Evolutionary conservation across 805 yeast species (phyloP), one percentile per base, ranked within the genome.

Genomic region (Schizosaccharomyces japonicus): DNA sequence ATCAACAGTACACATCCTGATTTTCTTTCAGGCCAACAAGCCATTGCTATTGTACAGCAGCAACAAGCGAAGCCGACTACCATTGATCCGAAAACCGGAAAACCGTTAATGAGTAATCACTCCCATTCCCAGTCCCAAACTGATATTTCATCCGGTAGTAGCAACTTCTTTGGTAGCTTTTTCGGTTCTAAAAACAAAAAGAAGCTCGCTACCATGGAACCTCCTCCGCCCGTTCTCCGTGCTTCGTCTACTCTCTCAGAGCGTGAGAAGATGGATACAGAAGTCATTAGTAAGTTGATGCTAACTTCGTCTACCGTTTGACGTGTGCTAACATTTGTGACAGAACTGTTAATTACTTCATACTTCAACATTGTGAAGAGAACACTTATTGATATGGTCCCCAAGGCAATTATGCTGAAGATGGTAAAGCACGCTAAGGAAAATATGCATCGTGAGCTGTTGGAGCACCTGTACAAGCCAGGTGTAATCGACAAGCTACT

Each of bases 1-100:
- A 84, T 90, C 55, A 90, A 90, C 64, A 90, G 98, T 3, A 96
- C 94, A 2, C 98, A 90, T 60, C 95, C 96, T 3, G 96, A 90
- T 61, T 73, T 90, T 58, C 70, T 90, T 56, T 85, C 81, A 61
- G 98, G 98, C 44, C 78, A 93, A 30, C 85, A 80, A 58, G 96
- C 96, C 4, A 79, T 87, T 90, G 76, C 80, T 3, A 76, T 83
- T 61, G 94, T 90, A 30, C 77, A 81, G 60, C 65, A 83, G 63
- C 90, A 75, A 56, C 81, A 82, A 21, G 65, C 68, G 53, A 78
- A 77, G 52, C 83, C 81, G 52, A 74, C 75, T 32, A 78, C 76
- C 47, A 78, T 82, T 48, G 94, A 81, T 62, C 90, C 94, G 50
- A 81, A 83, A 64, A 76, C 92, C 1, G 94, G 94, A 44, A 84